Evolutionary conservation across 768 basidiomycete species (phyloP).

Genomic region (Panaeolus cyanescens): DNA sequence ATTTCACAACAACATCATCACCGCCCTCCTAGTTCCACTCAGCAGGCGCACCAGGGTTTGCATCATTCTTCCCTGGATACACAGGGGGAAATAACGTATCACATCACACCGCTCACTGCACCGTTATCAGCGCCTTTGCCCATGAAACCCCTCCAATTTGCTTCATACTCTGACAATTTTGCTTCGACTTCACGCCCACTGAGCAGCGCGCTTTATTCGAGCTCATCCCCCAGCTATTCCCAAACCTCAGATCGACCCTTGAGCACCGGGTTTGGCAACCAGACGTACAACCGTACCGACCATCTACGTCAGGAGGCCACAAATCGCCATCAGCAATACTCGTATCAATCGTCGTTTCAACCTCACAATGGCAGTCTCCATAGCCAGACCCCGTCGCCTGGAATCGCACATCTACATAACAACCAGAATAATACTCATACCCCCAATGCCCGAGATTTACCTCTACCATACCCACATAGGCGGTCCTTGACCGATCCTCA

Average conservation of each 20-base stretch:
- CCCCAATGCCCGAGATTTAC: conserved; percentile 38
- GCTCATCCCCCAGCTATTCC: conserved; percentile 41
- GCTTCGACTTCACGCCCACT: conserved; percentile 46
- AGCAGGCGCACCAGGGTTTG: background rate
- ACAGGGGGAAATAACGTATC: conserved; percentile 32
- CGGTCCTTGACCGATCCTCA: conserved; percentile 62
- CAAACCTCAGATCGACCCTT: conserved; percentile 55
- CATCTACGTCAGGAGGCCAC: conserved; percentile 21
- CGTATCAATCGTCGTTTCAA: conserved; percentile 54
- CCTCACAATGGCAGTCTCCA: conserved; percentile 33
- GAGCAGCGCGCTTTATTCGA: conserved; percentile 42
- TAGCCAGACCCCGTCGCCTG: conserved; percentile 42
- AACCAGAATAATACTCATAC: conserved; percentile 39
- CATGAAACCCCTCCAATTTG: conserved; percentile 47
- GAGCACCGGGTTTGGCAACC: conserved; percentile 9
- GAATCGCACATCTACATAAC: conserved; percentile 35
- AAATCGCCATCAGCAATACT: conserved; percentile 40
- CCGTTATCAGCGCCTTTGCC: conserved; percentile 51
- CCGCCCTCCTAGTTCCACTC: background rate
- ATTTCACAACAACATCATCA: background rate
- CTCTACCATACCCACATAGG: conserved; percentile 54
- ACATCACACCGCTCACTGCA: conserved; percentile 44
- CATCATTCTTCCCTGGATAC: background rate
- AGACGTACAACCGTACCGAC: background rate
- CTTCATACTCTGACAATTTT: conserved; percentile 41